phyloP scores from a whole-genome alignment of 2,329 filamentous ascomycete genomes.

The Botrytis medusae region DNA sequence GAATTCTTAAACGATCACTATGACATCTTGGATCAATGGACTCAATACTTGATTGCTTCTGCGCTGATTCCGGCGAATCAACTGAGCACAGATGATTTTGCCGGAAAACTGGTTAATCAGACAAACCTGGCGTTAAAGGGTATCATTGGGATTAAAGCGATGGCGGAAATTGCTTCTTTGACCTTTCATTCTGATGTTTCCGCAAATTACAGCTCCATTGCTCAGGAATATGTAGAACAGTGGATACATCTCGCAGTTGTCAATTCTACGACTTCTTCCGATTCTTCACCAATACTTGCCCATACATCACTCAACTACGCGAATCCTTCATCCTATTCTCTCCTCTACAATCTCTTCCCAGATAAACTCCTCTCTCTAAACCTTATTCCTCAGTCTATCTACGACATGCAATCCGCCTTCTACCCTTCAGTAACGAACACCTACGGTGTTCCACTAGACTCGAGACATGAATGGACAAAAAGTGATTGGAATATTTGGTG shows the following conservation, averaged over 20 bases:
- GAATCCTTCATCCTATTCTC: conserved; percentile 37
- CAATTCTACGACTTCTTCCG: conserved; percentile 48
- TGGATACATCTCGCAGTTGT: conserved; percentile 75
- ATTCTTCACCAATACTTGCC: conserved; percentile 49
- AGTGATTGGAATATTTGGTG: conserved; percentile 48
- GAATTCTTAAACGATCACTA: conserved; percentile 66
- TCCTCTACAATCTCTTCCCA: conserved; percentile 78
- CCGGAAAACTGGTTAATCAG: conserved; percentile 73
- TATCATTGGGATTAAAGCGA: conserved; percentile 79
- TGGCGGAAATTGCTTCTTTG: conserved; percentile 67
- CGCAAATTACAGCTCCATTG: conserved; percentile 58
- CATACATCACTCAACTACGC: conserved; percentile 77
- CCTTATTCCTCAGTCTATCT: conserved; percentile 72
- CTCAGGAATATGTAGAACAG: conserved; percentile 66
- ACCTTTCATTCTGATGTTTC: conserved; percentile 58
- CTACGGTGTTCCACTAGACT: conserved; percentile 83
- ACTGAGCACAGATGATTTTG: conserved; percentile 81
- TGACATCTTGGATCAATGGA: conserved; percentile 74
- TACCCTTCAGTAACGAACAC: conserved; percentile 70
- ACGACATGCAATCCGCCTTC: conserved; percentile 74
- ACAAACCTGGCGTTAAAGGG: conserved; percentile 83
- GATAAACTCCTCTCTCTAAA: conserved; percentile 77
- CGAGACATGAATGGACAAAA: conserved; percentile 78
- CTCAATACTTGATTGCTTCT: conserved; percentile 71
- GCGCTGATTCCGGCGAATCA: conserved; percentile 73